Percentiles rank a stretch among this genome's conserved stretches.
phyloP scores from a whole-genome alignment of 2,329 filamentous ascomycete genomes.

The Botrytis elliptica region DNA sequence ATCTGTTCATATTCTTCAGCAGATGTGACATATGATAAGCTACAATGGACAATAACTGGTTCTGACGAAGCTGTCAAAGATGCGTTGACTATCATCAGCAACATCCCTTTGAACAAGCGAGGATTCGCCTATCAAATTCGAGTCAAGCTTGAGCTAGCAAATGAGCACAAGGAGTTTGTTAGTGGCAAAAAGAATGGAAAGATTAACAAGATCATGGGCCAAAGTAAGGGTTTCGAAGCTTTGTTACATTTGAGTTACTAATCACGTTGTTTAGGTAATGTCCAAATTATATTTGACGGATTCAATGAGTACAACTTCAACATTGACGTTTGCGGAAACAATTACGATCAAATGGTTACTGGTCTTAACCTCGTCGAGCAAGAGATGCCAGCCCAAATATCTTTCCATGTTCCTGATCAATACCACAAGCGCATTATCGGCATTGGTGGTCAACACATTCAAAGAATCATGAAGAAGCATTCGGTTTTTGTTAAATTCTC shows the following conservation, averaged over 20 bases:
- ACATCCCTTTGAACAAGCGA: constrained; percentile 84
- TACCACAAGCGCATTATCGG: constrained; percentile 99
- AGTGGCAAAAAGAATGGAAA: constrained; percentile 99
- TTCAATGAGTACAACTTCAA: constrained; percentile 99
- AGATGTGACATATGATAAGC: constrained; percentile 90
- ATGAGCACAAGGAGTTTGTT: constrained; percentile 99
- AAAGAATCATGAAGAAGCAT: constrained; percentile 99
- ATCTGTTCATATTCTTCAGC: constrained; percentile 96
- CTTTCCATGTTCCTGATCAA: constrained; percentile 97
- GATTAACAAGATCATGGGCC: constrained; percentile 99
- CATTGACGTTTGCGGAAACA: constrained; percentile 90
- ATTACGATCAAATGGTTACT: constrained; percentile 92
- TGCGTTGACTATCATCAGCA: constrained; percentile 89
- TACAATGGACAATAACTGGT: constrained; percentile 90
- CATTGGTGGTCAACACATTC: constrained; percentile 96
- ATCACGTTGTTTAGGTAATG: constrained; percentile 54
- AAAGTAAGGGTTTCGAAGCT: constrained; percentile 53
- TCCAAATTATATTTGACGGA: constrained; percentile 98
- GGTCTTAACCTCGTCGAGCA: constrained; percentile 92
- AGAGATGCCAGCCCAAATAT: constrained; percentile 98
- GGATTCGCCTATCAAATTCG: constrained; percentile 82
- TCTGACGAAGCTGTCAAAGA: constrained; percentile 96
- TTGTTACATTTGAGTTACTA: neutral
- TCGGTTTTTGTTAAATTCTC: constrained; percentile 99
- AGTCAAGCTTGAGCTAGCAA: constrained; percentile 97